A percentile compares a stretch with the other conserved stretches of the same genome.
Conservation (phyloP, 164 flowering plant species). For the Amborella trichopoda region DNA sequence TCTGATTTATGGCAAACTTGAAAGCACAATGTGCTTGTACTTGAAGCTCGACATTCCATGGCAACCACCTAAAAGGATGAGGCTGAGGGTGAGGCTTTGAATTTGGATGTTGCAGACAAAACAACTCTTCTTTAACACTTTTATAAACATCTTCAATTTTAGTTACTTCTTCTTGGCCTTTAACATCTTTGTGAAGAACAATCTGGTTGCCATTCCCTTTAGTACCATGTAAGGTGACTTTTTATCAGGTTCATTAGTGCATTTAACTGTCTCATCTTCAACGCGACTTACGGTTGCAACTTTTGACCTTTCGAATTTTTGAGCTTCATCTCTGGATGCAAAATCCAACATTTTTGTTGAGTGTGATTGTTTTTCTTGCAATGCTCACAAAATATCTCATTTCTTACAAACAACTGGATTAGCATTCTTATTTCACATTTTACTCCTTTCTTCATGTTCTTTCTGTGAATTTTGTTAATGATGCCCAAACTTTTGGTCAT, state of each 20-base stretch:
- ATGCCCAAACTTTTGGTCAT: not conserved
- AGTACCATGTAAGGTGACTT: too few species aligned
- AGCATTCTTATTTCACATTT: not conserved
- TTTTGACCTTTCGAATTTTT: not conserved
- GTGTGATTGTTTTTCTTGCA: not conserved
- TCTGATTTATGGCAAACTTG: slow-evolving; percentile 2
- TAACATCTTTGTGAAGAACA: too few species aligned
- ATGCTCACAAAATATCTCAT: not conserved
- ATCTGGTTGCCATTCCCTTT: too few species aligned
- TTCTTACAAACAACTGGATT: not conserved
- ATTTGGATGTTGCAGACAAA: too few species aligned
- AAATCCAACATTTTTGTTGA: not conserved
- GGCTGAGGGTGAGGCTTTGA: too few species aligned
- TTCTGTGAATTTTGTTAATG: not conserved
- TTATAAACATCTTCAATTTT: too few species aligned
- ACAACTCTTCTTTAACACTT: too few species aligned
- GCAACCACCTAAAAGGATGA: not conserved
- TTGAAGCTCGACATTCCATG: not conserved
- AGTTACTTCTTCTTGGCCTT: too few species aligned
- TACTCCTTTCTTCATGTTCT: not conserved
- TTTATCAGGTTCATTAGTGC: too few species aligned
- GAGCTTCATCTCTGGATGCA: not conserved
- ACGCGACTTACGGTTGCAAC: not conserved
- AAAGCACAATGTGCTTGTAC: not conserved
- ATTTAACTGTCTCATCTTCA: not conserved